These are phyloP conservation scores for Candida boidinii DNA, from an alignment of 805 yeast species.

Conservation along the genomic window DNA sequence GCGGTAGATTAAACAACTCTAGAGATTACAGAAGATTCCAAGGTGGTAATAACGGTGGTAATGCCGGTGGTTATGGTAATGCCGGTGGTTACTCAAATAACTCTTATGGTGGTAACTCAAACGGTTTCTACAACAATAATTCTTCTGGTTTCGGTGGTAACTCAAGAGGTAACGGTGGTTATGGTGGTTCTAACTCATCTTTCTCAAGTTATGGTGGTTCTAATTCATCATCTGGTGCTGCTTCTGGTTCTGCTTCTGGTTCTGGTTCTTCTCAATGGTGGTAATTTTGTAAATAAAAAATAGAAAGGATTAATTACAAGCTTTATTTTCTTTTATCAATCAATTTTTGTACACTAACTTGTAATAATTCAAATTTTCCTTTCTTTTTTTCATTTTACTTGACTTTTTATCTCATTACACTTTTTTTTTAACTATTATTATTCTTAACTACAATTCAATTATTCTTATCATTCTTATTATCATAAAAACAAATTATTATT, in stretches of 20 bases:
- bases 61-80: conserved; percentile 18
- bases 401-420: no score
- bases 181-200: conserved; percentile 20
- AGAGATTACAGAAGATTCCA: conserved; percentile 44
- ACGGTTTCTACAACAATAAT: conserved; percentile 19
- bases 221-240: no score
- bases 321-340: no score
- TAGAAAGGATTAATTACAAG: no score
- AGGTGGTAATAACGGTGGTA: conserved; percentile 27
- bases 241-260: no score
- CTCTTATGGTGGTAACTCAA: conserved; percentile 13
- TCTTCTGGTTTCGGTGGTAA: conserved; percentile 18
- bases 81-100: conserved; percentile 15
- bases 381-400: no score
- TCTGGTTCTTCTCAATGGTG: conserved; percentile 25
- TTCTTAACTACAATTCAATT: no score
- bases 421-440: no score
- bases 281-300: conserved; percentile 11
- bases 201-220: conserved; percentile 2
- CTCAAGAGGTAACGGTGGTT: conserved; percentile 29
- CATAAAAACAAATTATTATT: no score
- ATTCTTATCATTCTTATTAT: no score
- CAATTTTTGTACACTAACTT: no score
- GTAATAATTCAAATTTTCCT: no score
- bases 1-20: conserved; percentile 24